Conservation (phyloP, 305 asterid genomes). For the Withania somnifera region DNA sequence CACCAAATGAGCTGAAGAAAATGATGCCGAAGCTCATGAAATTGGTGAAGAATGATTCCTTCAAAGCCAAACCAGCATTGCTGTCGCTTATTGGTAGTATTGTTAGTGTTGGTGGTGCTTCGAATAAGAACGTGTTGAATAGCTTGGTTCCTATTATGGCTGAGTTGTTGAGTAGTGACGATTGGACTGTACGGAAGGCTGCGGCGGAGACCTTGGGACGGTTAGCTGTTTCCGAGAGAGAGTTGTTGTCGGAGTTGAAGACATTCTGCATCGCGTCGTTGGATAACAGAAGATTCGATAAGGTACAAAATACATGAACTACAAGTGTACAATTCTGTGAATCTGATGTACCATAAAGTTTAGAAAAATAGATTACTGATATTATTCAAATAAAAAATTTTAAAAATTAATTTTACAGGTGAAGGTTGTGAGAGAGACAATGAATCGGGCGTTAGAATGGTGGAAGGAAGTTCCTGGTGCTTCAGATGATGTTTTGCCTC, state of each 20-base stretch:
- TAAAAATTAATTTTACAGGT: slow-evolving; percentile 26
- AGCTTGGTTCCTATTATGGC: slow-evolving; percentile 32
- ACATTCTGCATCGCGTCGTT: slow-evolving; percentile 38
- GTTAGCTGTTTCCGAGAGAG: slow-evolving; percentile 33
- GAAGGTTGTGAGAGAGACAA: slow-evolving; percentile 69
- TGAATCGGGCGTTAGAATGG: slow-evolving; percentile 60
- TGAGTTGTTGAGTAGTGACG: slow-evolving; percentile 55
- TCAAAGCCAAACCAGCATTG: slow-evolving; percentile 67
- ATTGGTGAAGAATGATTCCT: slow-evolving; percentile 41
- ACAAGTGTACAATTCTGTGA: not conserved
- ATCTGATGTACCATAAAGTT: not conserved
- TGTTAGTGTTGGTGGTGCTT: slow-evolving; percentile 41
- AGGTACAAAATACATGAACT: slow-evolving; percentile 25
- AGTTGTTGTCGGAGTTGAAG: slow-evolving; percentile 34
- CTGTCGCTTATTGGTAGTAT: slow-evolving; percentile 41
- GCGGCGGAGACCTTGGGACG: slow-evolving; percentile 70
- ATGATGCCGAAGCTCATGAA: slow-evolving; percentile 49
- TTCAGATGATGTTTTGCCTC: slow-evolving; percentile 27
- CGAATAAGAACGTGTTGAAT: slow-evolving; percentile 24
- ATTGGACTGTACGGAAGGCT: slow-evolving; percentile 77
- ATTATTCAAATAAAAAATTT: not conserved
- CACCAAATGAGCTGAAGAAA: slow-evolving; percentile 44
- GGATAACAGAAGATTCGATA: slow-evolving; percentile 62
- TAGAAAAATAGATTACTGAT: not conserved
- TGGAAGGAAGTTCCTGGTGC: slow-evolving; percentile 57